Percentiles rank a stretch among this genome's conserved stretches.
Evolutionary conservation across 495 filamentous ascomycete species (phyloP).

Genomic region (Neurospora sp.): DNA sequence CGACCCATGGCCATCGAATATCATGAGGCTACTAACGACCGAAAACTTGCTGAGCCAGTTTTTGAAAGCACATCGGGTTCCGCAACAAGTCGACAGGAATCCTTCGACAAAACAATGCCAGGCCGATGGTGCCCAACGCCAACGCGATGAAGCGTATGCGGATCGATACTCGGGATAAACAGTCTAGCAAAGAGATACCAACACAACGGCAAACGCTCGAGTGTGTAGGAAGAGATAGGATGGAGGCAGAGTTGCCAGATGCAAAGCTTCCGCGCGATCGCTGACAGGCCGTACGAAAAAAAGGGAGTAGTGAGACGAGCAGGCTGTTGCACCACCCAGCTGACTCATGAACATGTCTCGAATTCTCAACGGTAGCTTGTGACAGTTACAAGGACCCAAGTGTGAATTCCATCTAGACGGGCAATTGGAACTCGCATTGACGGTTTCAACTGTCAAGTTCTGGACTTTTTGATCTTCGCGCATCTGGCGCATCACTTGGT

Average conservation of each 20-base stretch:
- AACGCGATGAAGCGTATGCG: background rate
- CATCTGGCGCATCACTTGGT: background rate
- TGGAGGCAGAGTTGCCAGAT: background rate
- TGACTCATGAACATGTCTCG: background rate
- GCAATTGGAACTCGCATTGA: background rate
- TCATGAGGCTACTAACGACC: too few species aligned
- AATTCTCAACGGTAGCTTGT: too few species aligned
- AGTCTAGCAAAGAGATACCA: too few species aligned
- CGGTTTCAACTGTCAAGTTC: background rate
- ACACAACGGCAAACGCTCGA: background rate
- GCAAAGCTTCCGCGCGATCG: background rate
- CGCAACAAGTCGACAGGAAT: too few species aligned
- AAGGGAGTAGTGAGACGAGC: background rate
- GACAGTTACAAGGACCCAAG: too few species aligned
- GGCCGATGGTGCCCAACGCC: background rate
- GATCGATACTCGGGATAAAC: too few species aligned
- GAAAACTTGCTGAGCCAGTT: background rate
- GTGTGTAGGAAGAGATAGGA: background rate
- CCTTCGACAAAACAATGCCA: background rate
- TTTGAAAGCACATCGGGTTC: background rate
- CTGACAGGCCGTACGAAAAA: background rate
- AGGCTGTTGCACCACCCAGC: background rate
- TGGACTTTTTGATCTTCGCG: background rate
- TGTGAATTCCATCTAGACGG: background rate
- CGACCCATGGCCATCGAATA: background rate